Evolutionary conservation across 139 green algal species (phyloP), one percentile per base, ranked within the genome.

Genomic region (Haematococcus sp.): DNA sequence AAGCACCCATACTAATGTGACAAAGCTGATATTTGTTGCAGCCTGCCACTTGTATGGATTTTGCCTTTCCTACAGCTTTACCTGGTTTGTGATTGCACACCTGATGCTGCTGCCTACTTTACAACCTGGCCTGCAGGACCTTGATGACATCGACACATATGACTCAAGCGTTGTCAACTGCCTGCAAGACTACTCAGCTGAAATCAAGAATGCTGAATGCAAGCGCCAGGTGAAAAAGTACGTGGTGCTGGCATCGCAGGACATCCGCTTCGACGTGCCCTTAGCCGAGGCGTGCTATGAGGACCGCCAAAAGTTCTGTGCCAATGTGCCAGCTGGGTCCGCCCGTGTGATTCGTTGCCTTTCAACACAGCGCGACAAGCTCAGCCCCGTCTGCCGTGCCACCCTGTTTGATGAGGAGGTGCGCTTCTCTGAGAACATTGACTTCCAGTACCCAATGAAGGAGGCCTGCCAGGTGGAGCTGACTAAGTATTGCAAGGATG

Each of bases 291-390:
- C 83, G 1, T 95, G 91, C 84, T 83, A 76, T 52, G 76, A 90
- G 28, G 89, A 94, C 72, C 73, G 87, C 4, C 65, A 80, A 19
- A 83, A 83, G 58, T 76, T 84, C 52, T 94, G 89, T 55, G 63
- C 60, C 19, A 79, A 71, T 44, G 82, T 89, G 1, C 83, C 86
- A 1, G 86, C 88, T 55, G 90, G 90, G 5, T 91, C 84, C 2
- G 88, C 90, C 4, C 88, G 91, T n/a, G 89, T 97, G 1, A 93
- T 97, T 46, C 80, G 84, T 43, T 97, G 93, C 85, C 80, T 97
- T 67, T 86, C 91, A 58, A 83, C 88, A 49, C 43, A 81, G 5
- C 88, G 90, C 0, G 83, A 87, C 25, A 68, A 87, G 77, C 88
- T 97, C 34, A 84, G 58, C 27, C 40, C 80, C 11, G 51, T 86